Evolutionary conservation across 2,329 filamentous ascomycete genomes (phyloP).

Genomic region (Teratosphaeria gauchensis): DNA sequence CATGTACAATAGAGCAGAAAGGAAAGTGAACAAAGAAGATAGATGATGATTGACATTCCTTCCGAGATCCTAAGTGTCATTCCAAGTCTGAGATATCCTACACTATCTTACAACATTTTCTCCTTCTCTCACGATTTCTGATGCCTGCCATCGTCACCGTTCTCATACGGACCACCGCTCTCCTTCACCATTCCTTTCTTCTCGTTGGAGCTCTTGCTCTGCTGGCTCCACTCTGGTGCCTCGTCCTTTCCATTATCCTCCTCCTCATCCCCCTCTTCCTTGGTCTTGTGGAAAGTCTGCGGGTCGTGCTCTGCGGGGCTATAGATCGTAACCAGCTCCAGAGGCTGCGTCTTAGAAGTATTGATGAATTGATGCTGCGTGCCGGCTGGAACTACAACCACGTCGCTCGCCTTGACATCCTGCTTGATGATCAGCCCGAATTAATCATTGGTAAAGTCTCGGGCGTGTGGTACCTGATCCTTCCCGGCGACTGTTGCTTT

Average conservation of each 20-base stretch:
- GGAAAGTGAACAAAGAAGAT: background rate
- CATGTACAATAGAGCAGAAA: background rate
- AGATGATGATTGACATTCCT: background rate
- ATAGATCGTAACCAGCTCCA: conserved; percentile 56
- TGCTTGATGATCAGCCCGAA: conserved; percentile 7
- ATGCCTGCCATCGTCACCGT: conserved; percentile 28
- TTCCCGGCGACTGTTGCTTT: conserved; percentile 50
- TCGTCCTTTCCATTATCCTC: conserved; percentile 54
- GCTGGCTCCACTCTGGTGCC: conserved; percentile 49
- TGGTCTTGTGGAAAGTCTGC: conserved; percentile 51
- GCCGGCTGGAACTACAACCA: conserved; percentile 55
- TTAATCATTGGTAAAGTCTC: background rate
- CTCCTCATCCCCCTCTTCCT: conserved; percentile 53
- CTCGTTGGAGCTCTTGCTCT: conserved; percentile 50
- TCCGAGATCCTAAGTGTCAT: no score
- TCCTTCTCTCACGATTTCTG: conserved; percentile 15
- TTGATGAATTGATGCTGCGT: conserved; percentile 59
- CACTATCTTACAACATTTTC: background rate
- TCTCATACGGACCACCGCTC: conserved; percentile 27
- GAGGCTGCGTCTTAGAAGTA: conserved; percentile 44
- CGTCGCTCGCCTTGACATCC: conserved; percentile 44
- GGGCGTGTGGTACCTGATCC: conserved; percentile 35
- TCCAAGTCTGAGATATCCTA: background rate
- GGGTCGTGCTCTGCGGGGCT: conserved; percentile 53
- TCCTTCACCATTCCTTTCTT: conserved; percentile 45